Evolutionary conservation across 352 stramenopile genomes (phyloP).

Genomic region (Pythium grandisporangium): DNA sequence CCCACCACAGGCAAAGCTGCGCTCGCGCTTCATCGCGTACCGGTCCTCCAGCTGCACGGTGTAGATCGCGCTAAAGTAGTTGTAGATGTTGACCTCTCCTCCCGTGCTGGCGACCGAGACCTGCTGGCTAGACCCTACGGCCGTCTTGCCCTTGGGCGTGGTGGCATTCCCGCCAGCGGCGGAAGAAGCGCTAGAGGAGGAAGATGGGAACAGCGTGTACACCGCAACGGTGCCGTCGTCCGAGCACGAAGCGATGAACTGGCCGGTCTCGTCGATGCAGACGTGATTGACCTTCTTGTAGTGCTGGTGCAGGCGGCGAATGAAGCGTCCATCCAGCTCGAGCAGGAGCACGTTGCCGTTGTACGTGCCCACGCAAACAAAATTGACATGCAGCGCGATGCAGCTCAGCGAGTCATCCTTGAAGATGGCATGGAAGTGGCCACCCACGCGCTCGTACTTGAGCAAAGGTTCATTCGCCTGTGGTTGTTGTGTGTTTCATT

Average conservation of each 20-base stretch:
- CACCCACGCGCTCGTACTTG: constrained; percentile 83
- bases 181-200: constrained; percentile 1
- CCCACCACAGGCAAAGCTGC: constrained; percentile 75
- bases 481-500: too few relatives aligned
- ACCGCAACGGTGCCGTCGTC: constrained; percentile 78
- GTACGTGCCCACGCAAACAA: constrained; percentile 68
- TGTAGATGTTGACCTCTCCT: constrained; percentile 85
- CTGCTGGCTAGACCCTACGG: constrained; percentile 11
- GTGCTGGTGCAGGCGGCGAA: constrained; percentile 75
- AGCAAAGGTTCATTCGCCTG: constrained; percentile 53
- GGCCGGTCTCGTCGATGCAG: constrained; percentile 75
- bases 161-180: constrained; percentile 9
- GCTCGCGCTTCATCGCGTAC: constrained; percentile 75
- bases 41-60: constrained; percentile 66
- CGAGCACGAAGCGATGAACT: constrained; percentile 82
- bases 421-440: constrained; percentile 80
- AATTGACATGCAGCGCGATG: constrained; percentile 75
- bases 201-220: constrained; percentile 56
- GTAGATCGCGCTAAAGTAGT: constrained; percentile 83
- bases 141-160: background rate
- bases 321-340: constrained; percentile 67
- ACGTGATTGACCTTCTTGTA: constrained; percentile 86
- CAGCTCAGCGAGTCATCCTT: constrained; percentile 82
- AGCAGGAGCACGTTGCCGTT: constrained; percentile 73
- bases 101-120: constrained; percentile 53